Evolutionary conservation across 768 basidiomycete species (phyloP), one percentile per base, ranked within the genome.

Genomic region (Hygrophoropsis aurantiaca): DNA sequence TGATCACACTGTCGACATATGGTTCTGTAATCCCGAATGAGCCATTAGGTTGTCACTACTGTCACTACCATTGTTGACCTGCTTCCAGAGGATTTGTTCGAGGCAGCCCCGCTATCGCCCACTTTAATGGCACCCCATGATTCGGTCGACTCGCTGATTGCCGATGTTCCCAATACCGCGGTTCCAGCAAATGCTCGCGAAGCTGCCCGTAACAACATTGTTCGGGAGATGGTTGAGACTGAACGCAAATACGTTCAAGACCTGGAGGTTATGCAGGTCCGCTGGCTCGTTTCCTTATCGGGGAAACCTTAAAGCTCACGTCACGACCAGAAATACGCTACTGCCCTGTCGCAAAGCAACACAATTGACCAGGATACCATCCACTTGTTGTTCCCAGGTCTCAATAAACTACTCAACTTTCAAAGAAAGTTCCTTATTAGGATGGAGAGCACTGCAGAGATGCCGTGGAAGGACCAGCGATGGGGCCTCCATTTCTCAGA

Each of bases 201-300:
- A 52, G 73, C 78, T 2, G 83, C 84, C 18, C 76, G 89, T 44
- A 82, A 82, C 64, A 87, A 87, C 54, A 87, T 88, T 51, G 79
- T 94, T 50, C 79, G 80, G 59, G 97, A 99, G 69, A 82, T 97
- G 56, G 81, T 98, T 40, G 89, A 91, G 66, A 97, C 93, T 0
- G 97, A 99, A 67, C 84, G 91, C 56, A 93, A 93, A 70, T 98
- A 92, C 65, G 95, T 98, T 5, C 87, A 91, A 67, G 97, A 98
- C 70, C 74, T 99, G 53, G 94, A 97, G 66, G 84, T 93, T 59
- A 89, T 98, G 78, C 94, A 95, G 81, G 94, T 92, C 55, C 59
- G 84, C 62, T 24, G 49, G 44, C 32, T 58, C 40, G 43, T 51
- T 6, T 15, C 43, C 21, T 50, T 42, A 13, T 51, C 37, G 18